phyloP scores from a whole-genome alignment of 768 basidiomycete species.

The Auricularia heimuer region DNA sequence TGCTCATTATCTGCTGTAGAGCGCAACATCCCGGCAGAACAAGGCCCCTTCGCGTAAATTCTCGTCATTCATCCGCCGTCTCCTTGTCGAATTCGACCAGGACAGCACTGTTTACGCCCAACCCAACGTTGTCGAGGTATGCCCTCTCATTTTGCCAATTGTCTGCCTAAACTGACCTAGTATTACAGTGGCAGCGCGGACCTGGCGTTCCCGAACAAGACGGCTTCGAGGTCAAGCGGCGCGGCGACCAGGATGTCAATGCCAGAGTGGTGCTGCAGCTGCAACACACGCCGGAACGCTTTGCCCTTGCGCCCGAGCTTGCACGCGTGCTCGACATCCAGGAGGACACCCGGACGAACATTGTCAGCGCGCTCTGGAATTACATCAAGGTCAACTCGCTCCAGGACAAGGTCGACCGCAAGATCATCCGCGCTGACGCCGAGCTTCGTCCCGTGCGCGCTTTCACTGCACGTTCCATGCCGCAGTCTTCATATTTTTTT shows the following conservation, averaged over 20 bases:
- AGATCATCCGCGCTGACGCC: constrained; percentile 60
- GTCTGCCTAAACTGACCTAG: constrained; percentile 33
- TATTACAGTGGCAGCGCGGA: constrained; percentile 24
- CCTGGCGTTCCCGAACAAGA: constrained; percentile 47
- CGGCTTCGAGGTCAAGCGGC: constrained; percentile 76
- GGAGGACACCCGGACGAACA: constrained; percentile 74
- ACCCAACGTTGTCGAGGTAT: constrained; percentile 82
- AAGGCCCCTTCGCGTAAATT: constrained; percentile 62
- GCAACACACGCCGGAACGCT: constrained; percentile 81
- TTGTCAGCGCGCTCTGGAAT: constrained; percentile 81
- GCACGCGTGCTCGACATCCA: constrained; percentile 57
- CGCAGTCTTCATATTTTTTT: neutral
- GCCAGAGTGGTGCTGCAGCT: constrained; percentile 78
- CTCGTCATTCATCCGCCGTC: constrained; percentile 72
- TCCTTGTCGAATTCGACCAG: constrained; percentile 81
- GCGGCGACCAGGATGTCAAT: constrained; percentile 69
- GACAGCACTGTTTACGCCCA: constrained; percentile 75
- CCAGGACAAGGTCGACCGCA: constrained; percentile 74
- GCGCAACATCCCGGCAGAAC: constrained; percentile 30
- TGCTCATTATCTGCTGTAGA: constrained; percentile 23
- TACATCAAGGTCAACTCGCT: constrained; percentile 79
- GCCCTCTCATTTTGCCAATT: constrained; percentile 12
- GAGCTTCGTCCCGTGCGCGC: constrained; percentile 47
- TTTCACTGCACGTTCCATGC: neutral
- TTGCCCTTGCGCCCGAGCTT: constrained; percentile 67